Conservation (phyloP, 176 grass and related monocot genomes). For the Typha latifolia region DNA sequence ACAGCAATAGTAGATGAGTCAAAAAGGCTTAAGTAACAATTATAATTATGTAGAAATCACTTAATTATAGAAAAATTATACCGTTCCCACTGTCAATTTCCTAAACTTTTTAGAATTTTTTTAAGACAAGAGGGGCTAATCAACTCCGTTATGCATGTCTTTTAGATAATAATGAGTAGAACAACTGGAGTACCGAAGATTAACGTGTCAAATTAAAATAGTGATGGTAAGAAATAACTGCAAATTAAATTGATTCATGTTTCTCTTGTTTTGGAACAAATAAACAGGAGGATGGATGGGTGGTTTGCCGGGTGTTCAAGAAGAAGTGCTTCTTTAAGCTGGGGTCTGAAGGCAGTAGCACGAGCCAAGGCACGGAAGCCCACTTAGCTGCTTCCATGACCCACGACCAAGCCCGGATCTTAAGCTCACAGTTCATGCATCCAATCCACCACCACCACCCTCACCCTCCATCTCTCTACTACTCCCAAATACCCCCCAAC, state of each 20-base stretch:
- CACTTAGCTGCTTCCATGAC: conserved; percentile 31
- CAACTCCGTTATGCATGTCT: too few species aligned
- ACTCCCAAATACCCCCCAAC: conserved; percentile 4
- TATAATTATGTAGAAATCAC: too few species aligned
- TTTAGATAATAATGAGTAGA: too few species aligned
- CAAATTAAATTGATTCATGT: not conserved
- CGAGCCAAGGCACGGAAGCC: conserved; percentile 34
- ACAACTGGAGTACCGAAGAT: too few species aligned
- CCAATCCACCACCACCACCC: not conserved
- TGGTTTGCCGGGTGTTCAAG: conserved; percentile 95
- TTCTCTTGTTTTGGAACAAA: not conserved
- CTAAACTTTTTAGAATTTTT: too few species aligned
- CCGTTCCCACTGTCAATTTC: too few species aligned
- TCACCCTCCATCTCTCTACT: not conserved
- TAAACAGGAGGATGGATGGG: conserved; percentile 91
- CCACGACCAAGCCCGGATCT: conserved; percentile 1
- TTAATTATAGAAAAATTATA: too few species aligned
- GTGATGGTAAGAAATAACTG: too few species aligned
- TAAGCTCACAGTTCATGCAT: conserved; percentile 11
- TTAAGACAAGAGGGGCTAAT: too few species aligned
- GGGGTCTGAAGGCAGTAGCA: conserved; percentile 30
- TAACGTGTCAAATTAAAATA: too few species aligned
- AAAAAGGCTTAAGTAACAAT: too few species aligned
- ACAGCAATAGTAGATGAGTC: too few species aligned
- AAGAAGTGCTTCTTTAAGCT: conserved; percentile 99